These are phyloP conservation scores for Paramecium tetraurelia DNA, from an alignment of 73 alveolate genomes.

Conservation along the genomic window DNA sequence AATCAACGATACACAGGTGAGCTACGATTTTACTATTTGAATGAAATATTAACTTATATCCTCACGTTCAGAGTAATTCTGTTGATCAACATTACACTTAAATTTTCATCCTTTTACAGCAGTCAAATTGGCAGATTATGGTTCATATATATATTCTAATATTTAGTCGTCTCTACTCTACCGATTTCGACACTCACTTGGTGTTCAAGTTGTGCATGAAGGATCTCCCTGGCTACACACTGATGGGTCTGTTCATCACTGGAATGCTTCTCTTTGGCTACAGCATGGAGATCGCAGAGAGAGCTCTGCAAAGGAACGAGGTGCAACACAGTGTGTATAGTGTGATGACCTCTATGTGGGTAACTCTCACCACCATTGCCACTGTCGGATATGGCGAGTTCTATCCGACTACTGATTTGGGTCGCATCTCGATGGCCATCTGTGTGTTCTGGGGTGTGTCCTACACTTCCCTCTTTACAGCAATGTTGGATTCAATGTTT, in stretches of 20 bases:
- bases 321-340: not conserved
- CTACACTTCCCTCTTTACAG: not conserved
- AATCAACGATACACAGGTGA: not conserved
- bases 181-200: not conserved
- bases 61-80: not conserved
- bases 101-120: not conserved
- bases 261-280: slow-evolving; percentile 26
- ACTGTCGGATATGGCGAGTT: slow-evolving; percentile 55
- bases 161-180: slow-evolving; percentile 6
- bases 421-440: not conserved
- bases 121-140: slow-evolving; percentile 13
- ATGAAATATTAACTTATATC: not conserved
- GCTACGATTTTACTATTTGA: not conserved
- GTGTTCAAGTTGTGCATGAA: not conserved
- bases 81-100: not conserved
- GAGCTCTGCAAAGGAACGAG: not conserved
- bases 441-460: slow-evolving; percentile 4
- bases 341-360: slow-evolving; percentile 9
- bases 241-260: not conserved
- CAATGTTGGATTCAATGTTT: not conserved
- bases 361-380: not conserved
- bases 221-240: not conserved
- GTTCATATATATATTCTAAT: not conserved
- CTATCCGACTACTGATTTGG: slow-evolving; percentile 36
- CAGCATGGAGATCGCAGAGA: slow-evolving; percentile 11